Evolutionary conservation across 352 stramenopile species (phyloP).

Genomic region (Phytophthora cryptogea): DNA sequence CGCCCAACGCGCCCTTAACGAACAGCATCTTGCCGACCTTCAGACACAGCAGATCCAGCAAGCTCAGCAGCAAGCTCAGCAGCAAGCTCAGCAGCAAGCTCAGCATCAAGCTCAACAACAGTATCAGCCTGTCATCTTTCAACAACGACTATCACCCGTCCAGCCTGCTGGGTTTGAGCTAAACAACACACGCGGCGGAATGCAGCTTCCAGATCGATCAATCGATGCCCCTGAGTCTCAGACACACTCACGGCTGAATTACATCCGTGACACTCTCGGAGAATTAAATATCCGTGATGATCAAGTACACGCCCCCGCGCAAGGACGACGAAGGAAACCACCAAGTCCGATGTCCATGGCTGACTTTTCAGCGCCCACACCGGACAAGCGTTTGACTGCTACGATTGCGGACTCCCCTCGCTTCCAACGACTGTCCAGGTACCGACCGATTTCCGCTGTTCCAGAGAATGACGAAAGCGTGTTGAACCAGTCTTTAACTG

Average conservation of each 20-base stretch:
- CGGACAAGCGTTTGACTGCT: slow-evolving; percentile 27
- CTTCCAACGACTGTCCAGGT: slow-evolving; percentile 46
- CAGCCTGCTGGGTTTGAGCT: slow-evolving; percentile 20
- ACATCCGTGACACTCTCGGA: slow-evolving; percentile 32
- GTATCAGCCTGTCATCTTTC: slow-evolving; percentile 20
- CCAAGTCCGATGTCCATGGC: slow-evolving; percentile 69
- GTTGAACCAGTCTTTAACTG: slow-evolving; percentile 64
- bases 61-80: slow-evolving; percentile 21
- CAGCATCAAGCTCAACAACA: slow-evolving; percentile 36
- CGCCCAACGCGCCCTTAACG: slow-evolving; percentile 57
- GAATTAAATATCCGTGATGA: slow-evolving; percentile 30
- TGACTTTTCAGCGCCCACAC: slow-evolving; percentile 48
- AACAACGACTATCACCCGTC: slow-evolving; percentile 25
- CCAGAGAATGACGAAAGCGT: slow-evolving; percentile 31
- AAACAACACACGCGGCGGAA: slow-evolving; percentile 3
- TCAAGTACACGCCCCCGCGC: slow-evolving; percentile 18
- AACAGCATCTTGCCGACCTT: slow-evolving; percentile 60
- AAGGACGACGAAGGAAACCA: slow-evolving; percentile 27
- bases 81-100: slow-evolving; percentile 27
- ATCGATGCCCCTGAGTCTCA: slow-evolving; percentile 13
- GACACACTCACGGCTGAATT: slow-evolving; percentile 29
- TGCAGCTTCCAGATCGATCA: slow-evolving; percentile 5
- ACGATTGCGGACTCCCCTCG: slow-evolving; percentile 43
- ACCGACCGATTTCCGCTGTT: slow-evolving; percentile 27
- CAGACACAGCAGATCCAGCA: slow-evolving; percentile 37